Evolutionary conservation across 306 rosid species (phyloP).

Genomic region (Vicia faba): DNA sequence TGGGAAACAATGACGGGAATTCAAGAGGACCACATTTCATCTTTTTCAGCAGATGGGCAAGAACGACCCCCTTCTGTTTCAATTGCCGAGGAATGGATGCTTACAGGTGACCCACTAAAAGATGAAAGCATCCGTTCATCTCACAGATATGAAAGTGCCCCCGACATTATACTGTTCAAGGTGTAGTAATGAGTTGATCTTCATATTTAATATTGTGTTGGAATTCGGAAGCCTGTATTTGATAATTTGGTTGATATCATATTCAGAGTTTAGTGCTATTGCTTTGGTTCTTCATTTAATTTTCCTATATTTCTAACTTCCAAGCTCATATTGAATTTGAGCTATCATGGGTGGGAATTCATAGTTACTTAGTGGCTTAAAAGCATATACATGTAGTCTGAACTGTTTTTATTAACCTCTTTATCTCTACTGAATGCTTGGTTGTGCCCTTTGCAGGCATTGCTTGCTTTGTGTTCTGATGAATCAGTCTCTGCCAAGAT

Average conservation of each 20-base stretch:
- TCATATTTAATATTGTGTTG: slow-evolving; percentile 17
- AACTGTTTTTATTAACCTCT: slow-evolving; percentile 31
- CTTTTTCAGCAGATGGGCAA: slow-evolving; percentile 86
- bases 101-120: slow-evolving; percentile 43
- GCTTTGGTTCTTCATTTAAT: slow-evolving; percentile 22
- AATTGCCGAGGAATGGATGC: slow-evolving; percentile 96
- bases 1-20: slow-evolving; percentile 99
- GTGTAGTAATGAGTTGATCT: slow-evolving; percentile 47
- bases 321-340: slow-evolving; percentile 15
- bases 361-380: neutral
- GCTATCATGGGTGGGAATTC: neutral
- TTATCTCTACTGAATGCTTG: slow-evolving; percentile 43
- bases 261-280: slow-evolving; percentile 15
- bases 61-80: slow-evolving; percentile 87
- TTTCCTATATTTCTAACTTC: slow-evolving; percentile 26
- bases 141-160: slow-evolving; percentile 81
- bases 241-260: slow-evolving; percentile 7
- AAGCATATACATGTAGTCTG: slow-evolving; percentile 4
- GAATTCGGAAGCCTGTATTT: slow-evolving; percentile 2
- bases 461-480: slow-evolving; percentile 91
- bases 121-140: slow-evolving; percentile 15
- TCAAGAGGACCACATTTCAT: slow-evolving; percentile 81
- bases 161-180: slow-evolving; percentile 92
- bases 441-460: slow-evolving; percentile 61
- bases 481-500: slow-evolving; percentile 79